Conservation (phyloP, 1,139 yeast species). For the Diutina pseudorugosa region DNA sequence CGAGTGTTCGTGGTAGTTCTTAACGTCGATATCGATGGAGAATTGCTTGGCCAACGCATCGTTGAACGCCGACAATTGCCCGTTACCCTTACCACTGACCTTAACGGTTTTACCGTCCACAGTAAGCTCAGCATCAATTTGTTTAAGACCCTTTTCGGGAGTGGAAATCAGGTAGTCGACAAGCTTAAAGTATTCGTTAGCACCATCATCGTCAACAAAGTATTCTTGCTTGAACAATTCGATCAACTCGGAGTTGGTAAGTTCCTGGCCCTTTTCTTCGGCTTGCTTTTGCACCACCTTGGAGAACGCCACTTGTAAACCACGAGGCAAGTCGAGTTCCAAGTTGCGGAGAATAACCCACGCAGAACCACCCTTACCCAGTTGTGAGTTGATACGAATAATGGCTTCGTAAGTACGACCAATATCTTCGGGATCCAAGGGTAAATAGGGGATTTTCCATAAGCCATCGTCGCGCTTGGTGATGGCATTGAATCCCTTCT, state of each 20-base stretch:
- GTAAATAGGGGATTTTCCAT: slow-evolving; percentile 3
- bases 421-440: slow-evolving; percentile 4
- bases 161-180: slow-evolving; percentile 1
- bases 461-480: background rate
- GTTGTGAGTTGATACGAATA: slow-evolving; percentile 3
- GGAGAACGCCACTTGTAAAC: slow-evolving; percentile 4
- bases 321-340: slow-evolving; percentile 3
- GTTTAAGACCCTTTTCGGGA: background rate
- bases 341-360: slow-evolving; percentile 3
- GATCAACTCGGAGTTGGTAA: background rate
- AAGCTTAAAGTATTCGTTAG: background rate
- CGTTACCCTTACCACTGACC: background rate
- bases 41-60: slow-evolving; percentile 2
- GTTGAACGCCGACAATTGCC: slow-evolving; percentile 3
- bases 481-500: slow-evolving; percentile 4
- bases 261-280: slow-evolving; percentile 2
- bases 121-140: background rate
- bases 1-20: slow-evolving; percentile 5
- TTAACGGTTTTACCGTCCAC: background rate
- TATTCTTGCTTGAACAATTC: slow-evolving; percentile 2
- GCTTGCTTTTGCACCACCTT: slow-evolving; percentile 3
- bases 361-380: slow-evolving; percentile 3
- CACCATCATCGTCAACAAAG: background rate
- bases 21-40: background rate
- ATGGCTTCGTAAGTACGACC: slow-evolving; percentile 5